Base-by-base conservation (phyloP, 164 flowering plant species). In the Piper longum region DNA sequence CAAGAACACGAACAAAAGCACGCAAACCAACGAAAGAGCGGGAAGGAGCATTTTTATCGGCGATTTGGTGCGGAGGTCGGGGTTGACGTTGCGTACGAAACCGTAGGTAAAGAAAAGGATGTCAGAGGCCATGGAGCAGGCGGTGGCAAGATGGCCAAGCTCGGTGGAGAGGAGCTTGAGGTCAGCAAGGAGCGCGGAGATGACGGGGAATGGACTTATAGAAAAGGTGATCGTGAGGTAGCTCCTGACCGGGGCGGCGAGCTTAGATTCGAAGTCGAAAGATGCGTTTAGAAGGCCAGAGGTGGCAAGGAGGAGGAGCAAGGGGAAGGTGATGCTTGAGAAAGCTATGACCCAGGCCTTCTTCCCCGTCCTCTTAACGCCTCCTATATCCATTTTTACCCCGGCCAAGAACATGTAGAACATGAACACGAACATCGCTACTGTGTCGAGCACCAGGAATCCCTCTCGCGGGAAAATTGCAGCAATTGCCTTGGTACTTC, bases 161-260 rank as follows among this genome's bases (percentile, higher is more conserved):
- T 73, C 74, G 1, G 81, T 64, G 48, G 69, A 73, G 61, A 78
- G 70, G 43, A 75, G 65, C 16, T 68, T 65, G 43, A 76, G 64
- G 12, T 73, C 77, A 4, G 52, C n/a, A 0, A 78, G 71, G 54
- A 60, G 54, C 58, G 43, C 54, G 14, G 64, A 48, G 3, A 73
- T 44, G 45, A 57, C 42, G 12, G 64, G 39, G 54, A 59, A 61
- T 7, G 59, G 45, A 0, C 62, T 62, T 1, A 64, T 7, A 36
- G 56, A 13, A 4, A 41, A 16, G 18, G 66, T 12, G 5, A 5
- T 0, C 13, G 2, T 43, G 18, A 2, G 40, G 16, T 3, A 41
- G 3, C 4, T 26, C 36, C 36, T 26, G 36, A 56, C 1, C 8
- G 19, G 0, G 66, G 16, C 11, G 19, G 16, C 43, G 13, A 7